A percentile compares a stretch with the other conserved stretches of the same genome.
Conservation (phyloP, 2,329 filamentous ascomycete species). For the Penicillium sp. region DNA sequence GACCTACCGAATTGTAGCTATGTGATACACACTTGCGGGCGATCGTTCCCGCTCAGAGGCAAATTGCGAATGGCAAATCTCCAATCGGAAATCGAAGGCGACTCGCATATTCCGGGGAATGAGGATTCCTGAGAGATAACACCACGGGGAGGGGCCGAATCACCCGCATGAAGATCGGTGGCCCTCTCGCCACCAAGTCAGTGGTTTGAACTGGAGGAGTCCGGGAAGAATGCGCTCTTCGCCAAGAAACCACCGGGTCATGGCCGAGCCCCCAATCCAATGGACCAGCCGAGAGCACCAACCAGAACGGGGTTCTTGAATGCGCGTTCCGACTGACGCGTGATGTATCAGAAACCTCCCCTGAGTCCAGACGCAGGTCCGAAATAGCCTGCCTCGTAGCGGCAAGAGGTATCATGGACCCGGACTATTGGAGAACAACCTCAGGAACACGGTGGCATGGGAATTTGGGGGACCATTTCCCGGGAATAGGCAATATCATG, state of each 20-base stretch:
- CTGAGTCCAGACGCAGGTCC: conserved; percentile 15
- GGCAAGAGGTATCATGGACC: neutral
- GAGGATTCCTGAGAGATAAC: neutral
- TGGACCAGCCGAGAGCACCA: neutral
- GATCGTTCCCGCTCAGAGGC: neutral
- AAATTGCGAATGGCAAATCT: conserved; percentile 1
- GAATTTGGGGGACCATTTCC: neutral
- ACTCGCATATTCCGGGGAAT: neutral
- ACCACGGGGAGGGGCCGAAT: neutral
- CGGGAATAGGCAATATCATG: neutral
- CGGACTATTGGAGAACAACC: neutral
- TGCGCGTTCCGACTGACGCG: conserved; percentile 27
- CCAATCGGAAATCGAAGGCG: neutral
- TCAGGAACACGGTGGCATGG: neutral
- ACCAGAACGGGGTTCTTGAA: conserved; percentile 4
- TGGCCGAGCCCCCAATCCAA: neutral
- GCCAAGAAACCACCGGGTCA: neutral
- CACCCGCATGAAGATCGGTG: conserved; percentile 1
- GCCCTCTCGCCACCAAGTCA: conserved; percentile 2
- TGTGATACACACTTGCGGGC: conserved; percentile 5
- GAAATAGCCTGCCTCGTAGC: conserved; percentile 3
- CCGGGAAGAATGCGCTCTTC: conserved; percentile 2
- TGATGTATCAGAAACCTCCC: conserved; percentile 31
- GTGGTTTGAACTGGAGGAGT: conserved; percentile 1
- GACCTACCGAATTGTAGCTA: conserved; percentile 1